These are phyloP conservation scores for Pichia deserticola DNA, from an alignment of 805 yeast genomes.

Conservation along the genomic window DNA sequence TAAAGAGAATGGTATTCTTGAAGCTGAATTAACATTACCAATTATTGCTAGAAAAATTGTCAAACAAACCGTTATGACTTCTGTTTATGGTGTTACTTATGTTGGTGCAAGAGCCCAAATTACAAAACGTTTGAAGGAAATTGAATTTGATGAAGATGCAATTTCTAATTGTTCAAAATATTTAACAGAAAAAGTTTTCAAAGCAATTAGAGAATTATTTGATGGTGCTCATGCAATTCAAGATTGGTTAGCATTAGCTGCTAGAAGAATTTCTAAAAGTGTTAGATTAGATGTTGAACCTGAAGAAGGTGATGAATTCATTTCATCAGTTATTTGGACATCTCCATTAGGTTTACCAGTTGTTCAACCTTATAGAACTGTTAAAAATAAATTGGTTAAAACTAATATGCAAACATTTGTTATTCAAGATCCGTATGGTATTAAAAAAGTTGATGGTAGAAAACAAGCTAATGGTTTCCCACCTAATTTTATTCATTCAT, in stretches of 20 bases:
- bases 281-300: constrained; percentile 59
- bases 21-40: constrained; percentile 49
- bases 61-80: constrained; percentile 97
- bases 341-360: constrained; percentile 93
- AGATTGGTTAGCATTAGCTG: constrained; percentile 91
- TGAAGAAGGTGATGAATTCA: constrained; percentile 49
- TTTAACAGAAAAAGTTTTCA: constrained; percentile 71
- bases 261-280: constrained; percentile 71
- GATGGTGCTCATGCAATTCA: constrained; percentile 92
- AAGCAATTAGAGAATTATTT: constrained; percentile 77
- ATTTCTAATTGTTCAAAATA: constrained; percentile 45
- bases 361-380: constrained; percentile 89
- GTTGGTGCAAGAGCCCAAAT: constrained; percentile 91
- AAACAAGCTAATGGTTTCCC: constrained; percentile 93
- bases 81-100: constrained; percentile 93
- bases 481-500: constrained; percentile 89
- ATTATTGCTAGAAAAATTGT: constrained; percentile 80
- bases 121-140: constrained; percentile 61
- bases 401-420: constrained; percentile 85
- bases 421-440: constrained; percentile 80
- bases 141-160: constrained; percentile 34
- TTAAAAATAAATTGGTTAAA: constrained; percentile 54
- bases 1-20: constrained; percentile 44
- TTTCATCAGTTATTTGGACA: constrained; percentile 95
- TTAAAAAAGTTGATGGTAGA: constrained; percentile 75